A percentile compares a stretch with the other conserved stretches of the same genome.
Evolutionary conservation across 2,329 filamentous ascomycete genomes (phyloP).

Genomic region (Trichoderma koningiopsis): DNA sequence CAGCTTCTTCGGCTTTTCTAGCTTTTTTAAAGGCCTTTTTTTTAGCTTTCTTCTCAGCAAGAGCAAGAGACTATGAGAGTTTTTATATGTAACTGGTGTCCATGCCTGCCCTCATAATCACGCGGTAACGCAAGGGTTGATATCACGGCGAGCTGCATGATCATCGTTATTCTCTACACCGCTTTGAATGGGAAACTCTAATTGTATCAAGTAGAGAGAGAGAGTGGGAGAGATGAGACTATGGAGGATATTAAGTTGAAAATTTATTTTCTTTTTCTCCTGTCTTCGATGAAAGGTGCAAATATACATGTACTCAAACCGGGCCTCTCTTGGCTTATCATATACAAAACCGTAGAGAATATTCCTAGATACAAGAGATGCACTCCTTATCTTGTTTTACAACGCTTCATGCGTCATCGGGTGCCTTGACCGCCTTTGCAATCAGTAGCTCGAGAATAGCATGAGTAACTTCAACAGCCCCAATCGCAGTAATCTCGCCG

Average conservation of each 20-base stretch:
- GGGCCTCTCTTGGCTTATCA: no score
- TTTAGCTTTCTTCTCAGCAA: no score
- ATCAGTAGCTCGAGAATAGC: slow-evolving; percentile 31
- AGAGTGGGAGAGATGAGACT: not conserved
- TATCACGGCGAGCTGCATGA: not conserved
- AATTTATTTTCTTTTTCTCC: not conserved
- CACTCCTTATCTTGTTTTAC: not conserved
- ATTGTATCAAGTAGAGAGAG: not conserved
- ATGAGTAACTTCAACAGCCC: slow-evolving; percentile 73
- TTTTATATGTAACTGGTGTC: not conserved
- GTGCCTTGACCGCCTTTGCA: slow-evolving; percentile 26
- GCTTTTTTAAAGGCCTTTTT: no score
- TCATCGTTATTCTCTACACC: not conserved
- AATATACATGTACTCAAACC: not conserved
- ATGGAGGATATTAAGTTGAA: not conserved
- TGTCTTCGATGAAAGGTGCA: not conserved
- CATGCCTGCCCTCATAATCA: not conserved
- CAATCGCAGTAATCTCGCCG: slow-evolving; percentile 76
- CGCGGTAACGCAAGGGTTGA: not conserved
- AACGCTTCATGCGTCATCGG: not conserved
- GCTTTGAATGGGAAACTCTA: not conserved
- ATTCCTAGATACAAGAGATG: no score
- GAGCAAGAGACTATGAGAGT: not conserved
- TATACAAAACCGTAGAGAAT: no score
- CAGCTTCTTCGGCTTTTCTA: no score